Evolutionary conservation across 2,329 filamentous ascomycete genomes (phyloP), one percentile per base, ranked within the genome.

Genomic region (Ascochyta pisi): DNA sequence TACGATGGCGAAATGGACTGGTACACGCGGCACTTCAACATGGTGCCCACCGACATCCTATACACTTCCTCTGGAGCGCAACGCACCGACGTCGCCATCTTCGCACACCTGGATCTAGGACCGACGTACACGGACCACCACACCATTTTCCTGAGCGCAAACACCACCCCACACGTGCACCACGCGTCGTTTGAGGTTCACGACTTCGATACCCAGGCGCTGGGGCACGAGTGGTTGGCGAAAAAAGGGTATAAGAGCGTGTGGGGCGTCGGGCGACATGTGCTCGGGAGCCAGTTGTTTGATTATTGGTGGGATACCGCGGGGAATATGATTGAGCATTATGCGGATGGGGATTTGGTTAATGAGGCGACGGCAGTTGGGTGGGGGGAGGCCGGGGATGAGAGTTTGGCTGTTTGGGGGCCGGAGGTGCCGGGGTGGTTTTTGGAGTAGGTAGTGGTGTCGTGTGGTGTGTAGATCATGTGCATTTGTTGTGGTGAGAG

Each of bases 231-330:
- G 65, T 90, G 86, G 85, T 76, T 91, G 58, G 79, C 79, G 2
- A 76, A 84, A 59, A 84, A 86, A 70, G 84, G 84, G 1, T 89
- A 89, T 68, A 81, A 81, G 65, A 83, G 81, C 63, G 86, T 86
- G 59, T 91, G 89, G 89, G 89, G 89, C 1, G 84, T 91, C 0
- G 89, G 89, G 0, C 75, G 89, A 48, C 88, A 91, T 76, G 82
- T 90, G 22, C 79, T 90, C 64, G 88, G 88, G 4, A 86, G 82
- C 60, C 88, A 90, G 75, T 85, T 91, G 47, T 91, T 91, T 63
- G 87, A 90, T 67, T 90, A 89, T 71, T 89, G 86, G 86, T 87
- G 84, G 66, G 87, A 89, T 73, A 83, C 84, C 0, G 81, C 78
- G 3, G 79, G 79, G 0, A 87, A 88, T 67, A 88, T 89, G 73